phyloP scores from a whole-genome alignment of 2,329 filamentous ascomycete genomes.

The Fusarium fracticaudum region DNA sequence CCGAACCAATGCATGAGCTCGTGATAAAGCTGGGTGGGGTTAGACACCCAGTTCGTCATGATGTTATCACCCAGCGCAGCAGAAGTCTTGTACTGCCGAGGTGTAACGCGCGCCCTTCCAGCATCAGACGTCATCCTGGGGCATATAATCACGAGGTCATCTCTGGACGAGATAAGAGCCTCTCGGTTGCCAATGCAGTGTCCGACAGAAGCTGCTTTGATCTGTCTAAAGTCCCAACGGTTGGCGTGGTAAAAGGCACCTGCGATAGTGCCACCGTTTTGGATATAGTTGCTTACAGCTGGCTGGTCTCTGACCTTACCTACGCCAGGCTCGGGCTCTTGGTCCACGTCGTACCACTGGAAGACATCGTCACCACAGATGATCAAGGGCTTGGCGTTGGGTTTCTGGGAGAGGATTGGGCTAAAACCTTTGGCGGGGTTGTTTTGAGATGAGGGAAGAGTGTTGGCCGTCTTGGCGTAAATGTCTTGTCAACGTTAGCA shows the following conservation, averaged over 20 bases:
- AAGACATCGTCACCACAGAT: background rate
- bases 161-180: background rate
- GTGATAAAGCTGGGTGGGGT: conserved; percentile 1
- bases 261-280: accelerated
- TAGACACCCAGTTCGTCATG: background rate
- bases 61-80: background rate
- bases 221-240: background rate
- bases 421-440: background rate
- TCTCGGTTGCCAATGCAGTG: background rate
- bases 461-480: background rate
- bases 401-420: background rate
- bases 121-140: background rate
- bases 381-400: background rate
- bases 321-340: background rate
- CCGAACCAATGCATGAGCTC: conserved; percentile 17
- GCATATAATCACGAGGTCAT: background rate
- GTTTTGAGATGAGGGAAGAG: background rate
- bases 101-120: background rate
- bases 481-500: background rate
- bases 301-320: conserved; percentile 5
- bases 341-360: background rate
- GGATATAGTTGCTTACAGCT: background rate
- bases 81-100: background rate
- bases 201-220: background rate
- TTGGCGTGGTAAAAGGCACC: background rate